Evolutionary conservation across 768 basidiomycete genomes (phyloP).

Genomic region (Saitozyma podzolica): DNA sequence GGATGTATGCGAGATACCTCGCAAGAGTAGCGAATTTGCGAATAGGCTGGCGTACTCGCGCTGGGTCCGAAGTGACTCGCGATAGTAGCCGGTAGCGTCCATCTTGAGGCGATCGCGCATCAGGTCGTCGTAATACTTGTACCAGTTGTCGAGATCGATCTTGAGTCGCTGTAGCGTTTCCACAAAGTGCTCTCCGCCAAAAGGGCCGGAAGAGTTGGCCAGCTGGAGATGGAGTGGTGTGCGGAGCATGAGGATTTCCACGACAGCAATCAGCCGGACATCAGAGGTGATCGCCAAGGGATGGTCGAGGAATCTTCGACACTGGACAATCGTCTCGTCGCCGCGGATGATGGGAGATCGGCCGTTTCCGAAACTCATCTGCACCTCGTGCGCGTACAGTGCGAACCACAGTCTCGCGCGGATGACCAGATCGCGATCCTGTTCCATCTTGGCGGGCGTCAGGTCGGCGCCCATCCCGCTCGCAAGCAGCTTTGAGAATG

Average conservation of each 20-base stretch:
- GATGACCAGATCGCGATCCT: too few species aligned
- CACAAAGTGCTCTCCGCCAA: background rate
- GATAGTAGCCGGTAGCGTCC: background rate
- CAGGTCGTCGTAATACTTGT: background rate
- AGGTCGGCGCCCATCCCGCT: too few species aligned
- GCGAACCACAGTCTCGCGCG: too few species aligned
- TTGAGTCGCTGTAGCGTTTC: background rate
- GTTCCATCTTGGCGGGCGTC: too few species aligned
- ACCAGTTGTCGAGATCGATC: background rate
- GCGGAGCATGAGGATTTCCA: background rate
- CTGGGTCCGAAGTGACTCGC: background rate
- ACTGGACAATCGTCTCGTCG: too few species aligned
- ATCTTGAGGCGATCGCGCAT: background rate
- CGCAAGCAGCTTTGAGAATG: too few species aligned
- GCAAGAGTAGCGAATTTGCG: background rate
- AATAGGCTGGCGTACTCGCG: constrained; percentile 1
- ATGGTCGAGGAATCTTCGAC: background rate
- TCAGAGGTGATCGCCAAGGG: background rate
- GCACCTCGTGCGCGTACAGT: too few species aligned
- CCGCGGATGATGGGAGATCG: too few species aligned
- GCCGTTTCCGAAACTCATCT: too few species aligned
- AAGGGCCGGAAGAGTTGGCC: background rate
- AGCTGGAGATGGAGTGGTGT: background rate
- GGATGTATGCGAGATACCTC: background rate
- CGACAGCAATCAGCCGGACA: background rate